Evolutionary conservation across 495 filamentous ascomycete species (phyloP).

Genomic region (Penicillium maclennaniae): DNA sequence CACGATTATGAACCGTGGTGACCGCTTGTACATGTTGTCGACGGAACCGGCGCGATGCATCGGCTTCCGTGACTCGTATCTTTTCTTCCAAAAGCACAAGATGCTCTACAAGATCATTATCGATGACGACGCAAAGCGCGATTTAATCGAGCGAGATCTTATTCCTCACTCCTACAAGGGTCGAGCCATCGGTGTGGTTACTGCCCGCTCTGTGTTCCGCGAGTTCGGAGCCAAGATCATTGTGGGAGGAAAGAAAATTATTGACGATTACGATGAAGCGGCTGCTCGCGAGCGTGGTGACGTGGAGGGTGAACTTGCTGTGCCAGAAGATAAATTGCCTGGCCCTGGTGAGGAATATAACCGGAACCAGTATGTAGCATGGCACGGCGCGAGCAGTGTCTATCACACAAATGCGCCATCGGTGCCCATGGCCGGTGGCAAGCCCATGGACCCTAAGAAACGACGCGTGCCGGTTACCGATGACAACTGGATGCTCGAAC

Average conservation of each 20-base stretch:
- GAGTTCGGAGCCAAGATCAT: slow-evolving; percentile 95
- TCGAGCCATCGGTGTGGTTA: slow-evolving; percentile 94
- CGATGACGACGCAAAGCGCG: slow-evolving; percentile 85
- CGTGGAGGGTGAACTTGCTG: slow-evolving; percentile 85
- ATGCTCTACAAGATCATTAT: slow-evolving; percentile 94
- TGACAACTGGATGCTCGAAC: slow-evolving; percentile 96
- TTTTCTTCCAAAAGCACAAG: slow-evolving; percentile 97
- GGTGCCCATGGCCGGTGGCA: slow-evolving; percentile 71
- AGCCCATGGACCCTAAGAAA: slow-evolving; percentile 69
- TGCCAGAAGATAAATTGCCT: slow-evolving; percentile 75
- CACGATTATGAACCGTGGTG: slow-evolving; percentile 76
- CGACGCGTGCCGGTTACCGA: slow-evolving; percentile 84
- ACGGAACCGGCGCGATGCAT: slow-evolving; percentile 96
- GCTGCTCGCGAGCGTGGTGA: slow-evolving; percentile 74
- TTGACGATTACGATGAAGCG: slow-evolving; percentile 85
- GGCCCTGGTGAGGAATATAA: slow-evolving; percentile 74
- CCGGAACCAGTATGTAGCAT: slow-evolving; percentile 94
- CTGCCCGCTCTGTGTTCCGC: slow-evolving; percentile 91
- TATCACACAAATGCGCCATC: slow-evolving; percentile 82
- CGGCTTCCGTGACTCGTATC: slow-evolving; percentile 92
- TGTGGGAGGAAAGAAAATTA: slow-evolving; percentile 78
- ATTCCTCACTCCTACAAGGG: slow-evolving; percentile 99
- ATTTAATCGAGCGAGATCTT: slow-evolving; percentile 88
- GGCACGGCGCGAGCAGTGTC: slow-evolving; percentile 93
- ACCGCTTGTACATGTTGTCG: slow-evolving; percentile 93